phyloP scores from a whole-genome alignment of 495 filamentous ascomycete species.

The Aspergillus avenaceus region DNA sequence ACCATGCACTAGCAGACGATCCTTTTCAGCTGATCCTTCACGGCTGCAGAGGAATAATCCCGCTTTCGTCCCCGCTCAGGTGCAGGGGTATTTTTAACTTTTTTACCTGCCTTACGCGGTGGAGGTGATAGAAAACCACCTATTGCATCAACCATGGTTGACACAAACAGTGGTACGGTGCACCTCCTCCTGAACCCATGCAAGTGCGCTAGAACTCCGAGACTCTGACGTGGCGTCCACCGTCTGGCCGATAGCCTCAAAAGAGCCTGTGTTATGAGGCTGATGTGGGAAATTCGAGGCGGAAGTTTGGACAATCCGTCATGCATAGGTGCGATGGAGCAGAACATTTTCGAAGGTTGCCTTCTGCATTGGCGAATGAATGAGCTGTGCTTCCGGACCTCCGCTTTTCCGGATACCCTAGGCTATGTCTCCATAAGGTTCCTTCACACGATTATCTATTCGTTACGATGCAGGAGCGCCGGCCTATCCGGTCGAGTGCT shows the following conservation, averaged over 20 bases:
- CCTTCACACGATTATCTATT: slow-evolving; percentile 3
- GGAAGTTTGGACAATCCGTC: slow-evolving; percentile 18
- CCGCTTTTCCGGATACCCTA: slow-evolving; percentile 19
- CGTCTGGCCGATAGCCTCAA: slow-evolving; percentile 31
- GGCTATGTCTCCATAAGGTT: slow-evolving; percentile 9
- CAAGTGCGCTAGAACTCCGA: slow-evolving; percentile 44
- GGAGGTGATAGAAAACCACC: slow-evolving; percentile 38
- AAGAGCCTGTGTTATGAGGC: slow-evolving; percentile 26
- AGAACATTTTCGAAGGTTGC: slow-evolving; percentile 5
- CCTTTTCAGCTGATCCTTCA: slow-evolving; percentile 47
- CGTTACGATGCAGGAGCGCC: slow-evolving; percentile 23
- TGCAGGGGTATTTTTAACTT: slow-evolving; percentile 38
- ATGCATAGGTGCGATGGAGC: slow-evolving; percentile 5
- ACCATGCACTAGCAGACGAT: slow-evolving; percentile 20
- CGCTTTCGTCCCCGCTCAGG: slow-evolving; percentile 41
- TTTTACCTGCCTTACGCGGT: slow-evolving; percentile 24
- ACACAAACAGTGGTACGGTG: slow-evolving; percentile 41
- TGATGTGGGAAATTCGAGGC: slow-evolving; percentile 25
- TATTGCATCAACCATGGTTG: slow-evolving; percentile 32
- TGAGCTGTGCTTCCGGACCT: slow-evolving; percentile 6
- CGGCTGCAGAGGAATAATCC: slow-evolving; percentile 43
- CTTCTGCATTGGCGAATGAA: slow-evolving; percentile 14
- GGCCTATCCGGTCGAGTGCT: slow-evolving; percentile 20
- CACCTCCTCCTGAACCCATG: slow-evolving; percentile 40
- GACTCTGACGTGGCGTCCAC: slow-evolving; percentile 47